Conservation (phyloP, 192 early-diverging fungal genomes). For the Coemansia sp. region DNA sequence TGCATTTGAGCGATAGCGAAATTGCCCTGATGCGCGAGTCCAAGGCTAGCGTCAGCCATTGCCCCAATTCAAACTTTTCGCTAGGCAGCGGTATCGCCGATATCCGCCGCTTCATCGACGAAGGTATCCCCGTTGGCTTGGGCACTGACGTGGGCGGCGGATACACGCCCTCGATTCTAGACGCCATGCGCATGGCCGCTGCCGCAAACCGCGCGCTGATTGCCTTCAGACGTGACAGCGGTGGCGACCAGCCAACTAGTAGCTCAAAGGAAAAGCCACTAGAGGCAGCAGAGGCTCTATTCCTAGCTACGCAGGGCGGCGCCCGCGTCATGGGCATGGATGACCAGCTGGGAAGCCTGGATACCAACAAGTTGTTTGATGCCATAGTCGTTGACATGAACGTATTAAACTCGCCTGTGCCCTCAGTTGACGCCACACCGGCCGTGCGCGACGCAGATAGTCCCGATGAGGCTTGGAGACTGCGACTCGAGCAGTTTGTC, state of each 20-base stretch:
- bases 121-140: slow-evolving; percentile 85
- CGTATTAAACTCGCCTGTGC: slow-evolving; percentile 59
- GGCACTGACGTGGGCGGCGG: slow-evolving; percentile 96
- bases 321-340: slow-evolving; percentile 79
- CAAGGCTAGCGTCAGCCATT: slow-evolving; percentile 85
- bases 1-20: slow-evolving; percentile 83
- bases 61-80: slow-evolving; percentile 90
- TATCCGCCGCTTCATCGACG: slow-evolving; percentile 73
- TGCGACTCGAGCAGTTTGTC: slow-evolving; percentile 82
- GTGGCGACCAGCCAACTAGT: slow-evolving; percentile 1
- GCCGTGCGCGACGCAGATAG: slow-evolving; percentile 20
- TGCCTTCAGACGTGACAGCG: slow-evolving; percentile 31
- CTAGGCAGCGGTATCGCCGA: slow-evolving; percentile 81
- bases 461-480: slow-evolving; percentile 31
- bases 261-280: slow-evolving; percentile 54
- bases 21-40: slow-evolving; percentile 64
- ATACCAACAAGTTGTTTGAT: slow-evolving; percentile 89
- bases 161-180: slow-evolving; percentile 81
- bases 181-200: slow-evolving; percentile 84
- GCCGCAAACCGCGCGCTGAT: slow-evolving; percentile 70
- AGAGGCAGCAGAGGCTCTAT: slow-evolving; percentile 73
- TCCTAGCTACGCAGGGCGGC: slow-evolving; percentile 91
- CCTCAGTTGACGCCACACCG: slow-evolving; percentile 21
- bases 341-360: slow-evolving; percentile 80
- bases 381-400: slow-evolving; percentile 83